A percentile compares a stretch with the other conserved stretches of the same genome.
phyloP scores from a whole-genome alignment of 148 eudicot genomes.

The Chenopodium quinoa region DNA sequence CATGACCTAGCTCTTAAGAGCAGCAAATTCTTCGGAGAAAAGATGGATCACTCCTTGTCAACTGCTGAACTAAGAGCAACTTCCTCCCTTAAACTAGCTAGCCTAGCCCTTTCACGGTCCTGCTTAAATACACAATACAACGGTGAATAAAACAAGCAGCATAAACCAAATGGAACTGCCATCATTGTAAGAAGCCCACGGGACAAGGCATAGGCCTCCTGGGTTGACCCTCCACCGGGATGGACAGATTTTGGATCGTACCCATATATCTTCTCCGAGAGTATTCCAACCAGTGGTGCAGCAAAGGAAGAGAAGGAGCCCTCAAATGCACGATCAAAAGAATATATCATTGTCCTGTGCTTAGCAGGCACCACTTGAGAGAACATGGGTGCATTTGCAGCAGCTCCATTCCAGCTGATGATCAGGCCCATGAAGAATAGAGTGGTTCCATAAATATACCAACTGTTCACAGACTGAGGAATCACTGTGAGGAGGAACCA shows the following conservation, averaged over 20 bases:
- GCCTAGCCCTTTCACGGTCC: slow-evolving; percentile 68
- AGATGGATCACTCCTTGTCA: slow-evolving; percentile 10
- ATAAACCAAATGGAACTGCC: slow-evolving; percentile 87
- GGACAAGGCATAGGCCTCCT: slow-evolving; percentile 82
- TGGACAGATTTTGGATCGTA: slow-evolving; percentile 69
- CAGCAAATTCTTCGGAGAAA: background rate
- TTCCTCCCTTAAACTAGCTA: slow-evolving; percentile 63
- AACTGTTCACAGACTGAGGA: slow-evolving; percentile 63
- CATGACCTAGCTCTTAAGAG: background rate
- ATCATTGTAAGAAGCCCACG: slow-evolving; percentile 88
- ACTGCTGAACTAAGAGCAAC: slow-evolving; percentile 25
- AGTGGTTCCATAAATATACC: slow-evolving; percentile 50
- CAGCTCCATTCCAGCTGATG: slow-evolving; percentile 86
- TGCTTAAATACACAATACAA: slow-evolving; percentile 63
- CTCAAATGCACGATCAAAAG: slow-evolving; percentile 91
- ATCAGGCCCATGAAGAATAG: slow-evolving; percentile 82
- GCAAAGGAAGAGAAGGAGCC: slow-evolving; percentile 94
- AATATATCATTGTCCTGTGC: slow-evolving; percentile 93
- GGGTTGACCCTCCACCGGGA: slow-evolving; percentile 48
- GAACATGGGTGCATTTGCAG: slow-evolving; percentile 86
- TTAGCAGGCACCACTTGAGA: slow-evolving; percentile 88
- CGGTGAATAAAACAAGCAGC: slow-evolving; percentile 80
- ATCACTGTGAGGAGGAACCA: slow-evolving; percentile 66
- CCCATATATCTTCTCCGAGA: slow-evolving; percentile 84
- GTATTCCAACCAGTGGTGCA: slow-evolving; percentile 89